A percentile compares a stretch with the other conserved stretches of the same genome.
Conservation (phyloP, 192 early-diverging fungal species). For the Helicostylum pulchrum region DNA sequence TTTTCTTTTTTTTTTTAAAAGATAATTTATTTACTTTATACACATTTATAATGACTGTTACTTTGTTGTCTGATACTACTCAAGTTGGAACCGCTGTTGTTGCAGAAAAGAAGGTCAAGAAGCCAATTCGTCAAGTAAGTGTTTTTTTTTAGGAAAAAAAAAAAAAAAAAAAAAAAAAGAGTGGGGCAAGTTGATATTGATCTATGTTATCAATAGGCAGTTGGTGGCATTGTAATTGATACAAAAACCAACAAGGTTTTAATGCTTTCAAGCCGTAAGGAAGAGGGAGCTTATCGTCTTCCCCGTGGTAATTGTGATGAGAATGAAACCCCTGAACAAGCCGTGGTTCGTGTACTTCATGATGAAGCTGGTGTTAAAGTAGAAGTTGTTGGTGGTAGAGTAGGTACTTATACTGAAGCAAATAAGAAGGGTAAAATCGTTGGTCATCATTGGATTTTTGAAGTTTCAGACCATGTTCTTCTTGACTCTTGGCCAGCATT, state of each 20-base stretch:
- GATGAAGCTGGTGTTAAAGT: slow-evolving; percentile 23
- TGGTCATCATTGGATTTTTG: slow-evolving; percentile 35
- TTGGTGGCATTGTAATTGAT: slow-evolving; percentile 29
- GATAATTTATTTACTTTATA: too few relatives aligned
- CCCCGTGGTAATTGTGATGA: slow-evolving; percentile 20
- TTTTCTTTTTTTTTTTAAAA: too few relatives aligned
- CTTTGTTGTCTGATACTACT: too few relatives aligned
- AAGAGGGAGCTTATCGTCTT: slow-evolving; percentile 22
- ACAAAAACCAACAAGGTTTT: slow-evolving; percentile 7
- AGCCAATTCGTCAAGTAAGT: slow-evolving; percentile 22
- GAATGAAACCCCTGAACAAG: slow-evolving; percentile 22
- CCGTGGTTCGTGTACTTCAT: slow-evolving; percentile 20
- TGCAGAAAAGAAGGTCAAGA: slow-evolving; percentile 14
- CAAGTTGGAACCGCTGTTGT: too few relatives aligned
- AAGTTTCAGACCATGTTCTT: slow-evolving; percentile 11
- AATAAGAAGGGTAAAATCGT: slow-evolving; percentile 36
- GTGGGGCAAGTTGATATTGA: neutral
- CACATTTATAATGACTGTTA: too few relatives aligned
- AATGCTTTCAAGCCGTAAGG: slow-evolving; percentile 28
- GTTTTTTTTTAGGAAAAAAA: neutral
- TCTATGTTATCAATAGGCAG: slow-evolving; percentile 3
- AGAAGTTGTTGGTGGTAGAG: neutral
- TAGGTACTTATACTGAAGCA: slow-evolving; percentile 32
- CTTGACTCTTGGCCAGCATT: slow-evolving; percentile 21
- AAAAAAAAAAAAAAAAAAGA: too few relatives aligned